A percentile compares a stretch with the other conserved stretches of the same genome.
Conservation (phyloP, 257 asterid genomes). For the Oldenlandia corymbosa region DNA sequence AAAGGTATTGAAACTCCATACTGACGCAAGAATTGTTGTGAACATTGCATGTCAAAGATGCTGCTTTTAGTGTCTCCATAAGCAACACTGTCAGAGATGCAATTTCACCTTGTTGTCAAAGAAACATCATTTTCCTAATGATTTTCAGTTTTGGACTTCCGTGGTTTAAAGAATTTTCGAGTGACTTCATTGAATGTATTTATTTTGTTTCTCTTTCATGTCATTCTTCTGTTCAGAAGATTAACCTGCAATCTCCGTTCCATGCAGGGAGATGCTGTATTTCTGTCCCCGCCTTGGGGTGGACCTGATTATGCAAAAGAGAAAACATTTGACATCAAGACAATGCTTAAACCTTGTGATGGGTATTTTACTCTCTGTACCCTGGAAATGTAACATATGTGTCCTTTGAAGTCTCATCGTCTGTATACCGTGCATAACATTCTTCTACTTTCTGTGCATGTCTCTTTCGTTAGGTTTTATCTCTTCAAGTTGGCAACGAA, state of each 20-base stretch:
- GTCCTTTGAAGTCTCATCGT: neutral
- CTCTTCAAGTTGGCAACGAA: slow-evolving; percentile 51
- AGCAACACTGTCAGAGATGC: no score
- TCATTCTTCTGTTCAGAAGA: neutral
- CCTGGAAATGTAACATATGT: slow-evolving; percentile 2
- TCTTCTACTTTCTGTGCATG: slow-evolving; percentile 1
- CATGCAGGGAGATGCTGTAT: slow-evolving; percentile 71
- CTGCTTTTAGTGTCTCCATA: neutral
- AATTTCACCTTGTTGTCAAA: neutral
- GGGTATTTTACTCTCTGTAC: slow-evolving; percentile 52
- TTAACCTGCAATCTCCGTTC: slow-evolving; percentile 4
- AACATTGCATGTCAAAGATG: neutral
- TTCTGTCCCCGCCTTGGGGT: slow-evolving; percentile 98
- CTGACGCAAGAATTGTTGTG: neutral
- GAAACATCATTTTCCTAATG: neutral
- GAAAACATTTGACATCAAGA: slow-evolving; percentile 55
- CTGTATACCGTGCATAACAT: neutral
- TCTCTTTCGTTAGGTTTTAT: slow-evolving; percentile 32
- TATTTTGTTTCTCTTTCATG: neutral
- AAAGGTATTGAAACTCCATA: slow-evolving; percentile 43
- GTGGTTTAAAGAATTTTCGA: neutral
- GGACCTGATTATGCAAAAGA: slow-evolving; percentile 86
- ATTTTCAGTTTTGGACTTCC: neutral
- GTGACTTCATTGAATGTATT: no score
- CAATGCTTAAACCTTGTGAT: slow-evolving; percentile 82